Percentiles rank a stretch among this genome's conserved stretches.
phyloP scores from a whole-genome alignment of 139 green algal species.

The Asterochloris erici region DNA sequence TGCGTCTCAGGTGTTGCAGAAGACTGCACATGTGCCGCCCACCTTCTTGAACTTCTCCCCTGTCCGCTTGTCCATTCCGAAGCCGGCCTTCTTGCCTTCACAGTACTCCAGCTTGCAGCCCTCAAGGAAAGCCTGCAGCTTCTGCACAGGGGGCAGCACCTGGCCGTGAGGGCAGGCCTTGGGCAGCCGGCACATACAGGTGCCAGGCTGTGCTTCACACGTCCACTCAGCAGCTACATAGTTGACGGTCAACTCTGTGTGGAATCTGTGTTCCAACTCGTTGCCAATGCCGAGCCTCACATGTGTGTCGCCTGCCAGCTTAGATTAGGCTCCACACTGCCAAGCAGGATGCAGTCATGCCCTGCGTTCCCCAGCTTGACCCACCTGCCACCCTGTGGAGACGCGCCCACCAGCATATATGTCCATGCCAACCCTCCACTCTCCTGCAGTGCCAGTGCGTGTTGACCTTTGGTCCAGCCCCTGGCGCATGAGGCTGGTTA shows the following conservation, averaged over 20 bases:
- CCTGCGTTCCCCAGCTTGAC: neutral
- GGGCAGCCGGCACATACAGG: no score
- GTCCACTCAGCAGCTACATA: no score
- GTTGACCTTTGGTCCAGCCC: no score
- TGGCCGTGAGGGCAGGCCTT: no score
- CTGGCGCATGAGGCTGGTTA: no score
- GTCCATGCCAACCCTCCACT: conserved; percentile 11
- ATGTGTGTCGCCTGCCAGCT: no score
- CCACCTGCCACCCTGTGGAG: conserved; percentile 17
- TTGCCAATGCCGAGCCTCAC: no score
- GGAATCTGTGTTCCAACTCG: no score
- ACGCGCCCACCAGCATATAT: conserved; percentile 4
- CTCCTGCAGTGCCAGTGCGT: no score
- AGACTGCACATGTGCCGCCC: neutral
- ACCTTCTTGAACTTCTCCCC: conserved; percentile 23
- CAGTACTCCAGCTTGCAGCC: conserved; percentile 15
- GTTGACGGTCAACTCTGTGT: no score
- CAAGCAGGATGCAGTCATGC: neutral
- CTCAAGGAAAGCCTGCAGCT: conserved; percentile 14
- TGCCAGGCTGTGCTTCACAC: no score
- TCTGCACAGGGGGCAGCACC: neutral
- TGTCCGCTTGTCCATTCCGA: conserved; percentile 13
- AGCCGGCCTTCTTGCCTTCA: conserved; percentile 7
- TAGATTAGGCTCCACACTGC: neutral
- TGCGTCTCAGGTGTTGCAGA: neutral